Conservation (phyloP, 306 rosid genomes). For the Lathyrus sativus region DNA sequence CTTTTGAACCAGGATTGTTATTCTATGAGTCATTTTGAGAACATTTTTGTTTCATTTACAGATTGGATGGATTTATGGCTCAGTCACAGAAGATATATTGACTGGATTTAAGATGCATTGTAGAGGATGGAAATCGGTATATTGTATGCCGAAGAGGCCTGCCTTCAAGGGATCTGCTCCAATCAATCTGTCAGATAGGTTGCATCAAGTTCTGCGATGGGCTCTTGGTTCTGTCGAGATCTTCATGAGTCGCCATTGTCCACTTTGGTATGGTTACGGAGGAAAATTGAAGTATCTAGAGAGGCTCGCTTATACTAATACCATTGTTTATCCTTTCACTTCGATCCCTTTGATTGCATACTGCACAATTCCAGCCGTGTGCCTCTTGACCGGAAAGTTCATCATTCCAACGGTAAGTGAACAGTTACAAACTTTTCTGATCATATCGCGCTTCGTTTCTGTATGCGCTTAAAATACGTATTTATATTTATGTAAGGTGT, state of each 20-base stretch:
- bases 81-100: constrained; percentile 55
- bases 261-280: constrained; percentile 58
- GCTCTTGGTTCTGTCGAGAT: constrained; percentile 61
- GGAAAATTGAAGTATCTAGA: constrained; percentile 53
- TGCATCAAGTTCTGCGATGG: constrained; percentile 57
- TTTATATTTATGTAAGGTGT: not conserved
- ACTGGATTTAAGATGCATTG: constrained; percentile 62
- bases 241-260: constrained; percentile 56
- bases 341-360: constrained; percentile 57
- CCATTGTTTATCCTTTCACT: constrained; percentile 57
- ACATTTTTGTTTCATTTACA: constrained; percentile 33
- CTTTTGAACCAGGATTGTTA: not conserved
- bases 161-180: constrained; percentile 59
- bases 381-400: constrained; percentile 56
- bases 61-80: constrained; percentile 61
- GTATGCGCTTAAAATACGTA: not conserved
- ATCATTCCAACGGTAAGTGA: constrained; percentile 55
- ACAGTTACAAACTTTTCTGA: constrained; percentile 2
- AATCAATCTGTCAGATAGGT: constrained; percentile 56
- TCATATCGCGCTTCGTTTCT: too few relatives aligned
- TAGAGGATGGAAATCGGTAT: constrained; percentile 60
- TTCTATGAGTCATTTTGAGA: constrained; percentile 11
- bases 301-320: constrained; percentile 51
- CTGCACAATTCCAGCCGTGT: constrained; percentile 57
- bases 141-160: constrained; percentile 54